phyloP scores from a whole-genome alignment of 2,329 filamentous ascomycete genomes.

The Exophiala phaeomuriformis region DNA sequence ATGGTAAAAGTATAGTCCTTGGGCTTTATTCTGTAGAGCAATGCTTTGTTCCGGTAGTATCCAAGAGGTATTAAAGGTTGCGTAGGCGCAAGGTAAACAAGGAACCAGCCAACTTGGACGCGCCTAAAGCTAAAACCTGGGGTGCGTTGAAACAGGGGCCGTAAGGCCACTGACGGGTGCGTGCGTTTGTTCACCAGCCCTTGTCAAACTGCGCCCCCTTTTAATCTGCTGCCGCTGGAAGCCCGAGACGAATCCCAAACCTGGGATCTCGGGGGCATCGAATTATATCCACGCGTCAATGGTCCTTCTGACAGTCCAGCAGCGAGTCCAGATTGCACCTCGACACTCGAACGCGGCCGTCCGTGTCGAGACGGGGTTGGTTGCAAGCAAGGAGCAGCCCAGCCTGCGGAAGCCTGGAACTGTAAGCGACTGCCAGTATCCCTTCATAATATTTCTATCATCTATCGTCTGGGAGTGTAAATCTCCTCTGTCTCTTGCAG shows the following conservation, averaged over 20 bases:
- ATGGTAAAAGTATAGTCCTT: neutral
- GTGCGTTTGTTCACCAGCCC: neutral
- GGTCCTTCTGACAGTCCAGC: neutral
- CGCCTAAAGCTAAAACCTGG: neutral
- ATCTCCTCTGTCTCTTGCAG: too few species aligned
- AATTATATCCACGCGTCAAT: neutral
- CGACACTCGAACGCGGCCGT: too few species aligned
- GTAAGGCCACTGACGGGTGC: neutral
- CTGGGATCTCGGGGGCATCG: neutral
- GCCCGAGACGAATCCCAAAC: neutral
- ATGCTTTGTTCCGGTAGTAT: neutral
- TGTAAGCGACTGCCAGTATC: too few species aligned
- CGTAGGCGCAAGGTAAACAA: too few species aligned
- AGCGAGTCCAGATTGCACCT: too few species aligned
- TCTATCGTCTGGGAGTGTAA: too few species aligned
- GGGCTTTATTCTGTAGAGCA: neutral
- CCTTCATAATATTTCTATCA: too few species aligned
- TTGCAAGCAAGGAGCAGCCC: too few species aligned
- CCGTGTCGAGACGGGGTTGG: too few species aligned
- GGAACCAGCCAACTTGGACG: too few species aligned
- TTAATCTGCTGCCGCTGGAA: neutral
- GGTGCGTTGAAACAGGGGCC: neutral
- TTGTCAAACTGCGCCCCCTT: neutral
- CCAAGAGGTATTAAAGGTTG: too few species aligned
- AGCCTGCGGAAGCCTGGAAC: too few species aligned